Conservation (phyloP, 345 rosid species). For the Rhodamnia rubescens region DNA sequence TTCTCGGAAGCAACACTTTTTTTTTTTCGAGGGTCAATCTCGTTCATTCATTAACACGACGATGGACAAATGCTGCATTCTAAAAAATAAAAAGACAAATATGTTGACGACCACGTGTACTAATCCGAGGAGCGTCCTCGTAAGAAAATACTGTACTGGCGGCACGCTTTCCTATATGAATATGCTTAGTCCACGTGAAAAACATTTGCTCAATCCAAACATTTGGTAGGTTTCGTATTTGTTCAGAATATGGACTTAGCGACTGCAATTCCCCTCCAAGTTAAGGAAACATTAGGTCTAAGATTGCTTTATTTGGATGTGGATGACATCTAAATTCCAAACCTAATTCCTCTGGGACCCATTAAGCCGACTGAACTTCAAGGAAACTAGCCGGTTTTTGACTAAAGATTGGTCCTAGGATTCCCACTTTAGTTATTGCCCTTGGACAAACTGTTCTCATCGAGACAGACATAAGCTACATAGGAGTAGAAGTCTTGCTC, state of each 20-base stretch:
- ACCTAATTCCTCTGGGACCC: background rate
- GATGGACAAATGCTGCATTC: background rate
- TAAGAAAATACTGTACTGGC: background rate
- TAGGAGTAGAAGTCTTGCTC: background rate
- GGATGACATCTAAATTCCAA: background rate
- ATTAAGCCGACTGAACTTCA: background rate
- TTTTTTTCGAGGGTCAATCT: background rate
- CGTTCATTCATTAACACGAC: background rate
- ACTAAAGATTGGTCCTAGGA: background rate
- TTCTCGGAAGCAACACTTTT: no score
- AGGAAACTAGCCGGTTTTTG: background rate
- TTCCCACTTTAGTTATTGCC: background rate
- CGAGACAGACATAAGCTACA: background rate
- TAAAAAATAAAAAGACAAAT: background rate
- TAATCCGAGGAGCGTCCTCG: background rate
- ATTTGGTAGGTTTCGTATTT: background rate
- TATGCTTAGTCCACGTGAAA: background rate
- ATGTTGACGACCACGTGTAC: background rate
- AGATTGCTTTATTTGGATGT: background rate
- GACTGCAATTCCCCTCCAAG: background rate
- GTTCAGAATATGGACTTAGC: background rate
- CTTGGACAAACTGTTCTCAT: background rate
- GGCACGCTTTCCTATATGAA: background rate
- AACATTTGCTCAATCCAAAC: background rate
- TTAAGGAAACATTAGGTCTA: background rate